Evolutionary conservation across 768 basidiomycete species (phyloP).

Genomic region (Agrocybe chaxingu): DNA sequence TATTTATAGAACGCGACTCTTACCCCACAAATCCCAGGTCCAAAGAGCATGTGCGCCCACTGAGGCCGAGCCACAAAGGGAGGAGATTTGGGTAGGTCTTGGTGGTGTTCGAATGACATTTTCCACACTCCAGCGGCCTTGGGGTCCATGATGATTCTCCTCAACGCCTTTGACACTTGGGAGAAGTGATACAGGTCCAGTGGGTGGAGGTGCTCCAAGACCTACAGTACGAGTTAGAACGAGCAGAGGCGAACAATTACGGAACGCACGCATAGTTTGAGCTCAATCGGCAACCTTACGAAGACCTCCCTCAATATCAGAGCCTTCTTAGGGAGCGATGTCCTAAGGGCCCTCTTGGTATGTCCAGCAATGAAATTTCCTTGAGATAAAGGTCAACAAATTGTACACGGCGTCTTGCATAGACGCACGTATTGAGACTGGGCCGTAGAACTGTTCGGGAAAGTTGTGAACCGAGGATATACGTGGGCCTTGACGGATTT

Average conservation of each 20-base stretch:
- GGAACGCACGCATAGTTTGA: conserved; percentile 7
- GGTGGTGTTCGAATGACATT: conserved; percentile 14
- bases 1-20: neutral
- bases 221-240: conserved; percentile 4
- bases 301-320: conserved; percentile 6
- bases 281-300: conserved; percentile 15
- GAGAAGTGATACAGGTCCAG: conserved; percentile 21
- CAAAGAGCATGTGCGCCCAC: conserved; percentile 20
- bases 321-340: neutral
- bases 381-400: neutral
- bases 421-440: conserved; percentile 19
- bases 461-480: conserved; percentile 14
- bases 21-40: conserved; percentile 21
- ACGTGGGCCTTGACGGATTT: conserved; percentile 8
- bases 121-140: conserved; percentile 19
- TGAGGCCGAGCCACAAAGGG: conserved; percentile 10
- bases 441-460: conserved; percentile 16
- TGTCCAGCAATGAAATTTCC: conserved; percentile 20
- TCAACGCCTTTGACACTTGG: conserved; percentile 10
- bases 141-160: conserved; percentile 13
- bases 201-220: conserved; percentile 22
- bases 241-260: neutral
- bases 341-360: conserved; percentile 14
- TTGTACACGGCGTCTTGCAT: neutral
- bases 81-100: conserved; percentile 16